Base-by-base conservation (phyloP, 768 basidiomycete species). In the Amanita thiersii region DNA sequence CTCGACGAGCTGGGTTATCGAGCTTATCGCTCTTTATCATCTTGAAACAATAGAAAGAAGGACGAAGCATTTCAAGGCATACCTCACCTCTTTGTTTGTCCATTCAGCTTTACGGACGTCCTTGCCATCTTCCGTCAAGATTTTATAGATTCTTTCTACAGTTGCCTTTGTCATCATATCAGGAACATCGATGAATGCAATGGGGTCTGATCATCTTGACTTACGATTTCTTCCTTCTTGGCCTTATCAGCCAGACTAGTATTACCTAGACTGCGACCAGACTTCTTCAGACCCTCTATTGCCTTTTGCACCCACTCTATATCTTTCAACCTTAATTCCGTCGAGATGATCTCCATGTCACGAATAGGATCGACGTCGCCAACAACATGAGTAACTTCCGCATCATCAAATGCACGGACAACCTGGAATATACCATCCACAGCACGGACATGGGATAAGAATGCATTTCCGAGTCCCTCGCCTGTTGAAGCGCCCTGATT, bases 381-480 rank as follows among this genome's bases (percentile, higher is more conserved):
- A 65, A 98, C 96, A 48, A 98, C 94, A 62, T 99, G 96, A 51
- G 86, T 98, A 58, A 99, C 92, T 53, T 99, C 96, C n/a, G 92
- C 85, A 55, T 99, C 96, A 56, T 98, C 96, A 58, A 99, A 99
- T 4, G 94, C 92, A 39, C 96, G 87, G 43, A 98, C 81, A 48
- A 97, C 83, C 60, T 98, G 96, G 73, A 98, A 99, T 56, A 99
- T 99, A 54, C 96, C 96, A 58, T 99, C 96, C 47, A 98, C 94
- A 7, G 96, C 89, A 44, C 96, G 86, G 31, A 99, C 93, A 59
- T 98, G 91, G 8, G 92, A 93, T 59, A 99, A 67, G 72, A 99
- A 99, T 19, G 92, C 79, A 59, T 99, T 99, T 30, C 96, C 96
- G 29, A 99, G 81, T 56, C 96, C 96, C 34, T 90, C 96, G 51